phyloP scores from a whole-genome alignment of 2,329 filamentous ascomycete genomes.

The Onygenales sp. region DNA sequence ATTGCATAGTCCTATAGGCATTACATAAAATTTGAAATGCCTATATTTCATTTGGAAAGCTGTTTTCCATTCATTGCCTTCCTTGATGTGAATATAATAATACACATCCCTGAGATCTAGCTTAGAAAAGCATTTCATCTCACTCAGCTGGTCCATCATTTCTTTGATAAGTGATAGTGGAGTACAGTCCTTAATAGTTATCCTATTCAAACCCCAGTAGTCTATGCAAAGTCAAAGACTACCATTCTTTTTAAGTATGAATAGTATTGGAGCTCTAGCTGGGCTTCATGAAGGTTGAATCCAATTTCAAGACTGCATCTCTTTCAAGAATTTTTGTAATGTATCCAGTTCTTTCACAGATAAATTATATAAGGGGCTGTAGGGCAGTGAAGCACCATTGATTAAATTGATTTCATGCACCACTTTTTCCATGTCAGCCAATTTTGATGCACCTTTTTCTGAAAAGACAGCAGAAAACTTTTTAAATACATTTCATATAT shows the following conservation, averaged over 20 bases:
- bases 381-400: too few species aligned
- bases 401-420: too few species aligned
- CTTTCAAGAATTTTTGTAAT: neutral
- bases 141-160: slow-evolving; percentile 10
- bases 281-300: neutral
- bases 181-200: slow-evolving; percentile 19
- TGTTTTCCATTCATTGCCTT: too few species aligned
- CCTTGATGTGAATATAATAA: slow-evolving; percentile 6
- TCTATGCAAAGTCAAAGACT: slow-evolving; percentile 17
- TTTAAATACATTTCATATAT: too few species aligned
- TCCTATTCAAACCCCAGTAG: slow-evolving; percentile 17
- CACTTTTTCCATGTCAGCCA: too few species aligned
- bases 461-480: too few species aligned
- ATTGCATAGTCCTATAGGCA: slow-evolving; percentile 13
- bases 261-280: neutral
- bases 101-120: slow-evolving; percentile 13
- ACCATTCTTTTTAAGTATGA: neutral
- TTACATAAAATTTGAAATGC: slow-evolving; percentile 11
- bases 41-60: too few species aligned
- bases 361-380: too few species aligned
- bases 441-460: too few species aligned
- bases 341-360: neutral
- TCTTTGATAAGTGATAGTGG: slow-evolving; percentile 17
- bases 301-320: neutral
- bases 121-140: slow-evolving; percentile 16